These are phyloP conservation scores for Calamus simplicifolius DNA, from an alignment of 176 grass and related monocot species.

Conservation along the genomic window DNA sequence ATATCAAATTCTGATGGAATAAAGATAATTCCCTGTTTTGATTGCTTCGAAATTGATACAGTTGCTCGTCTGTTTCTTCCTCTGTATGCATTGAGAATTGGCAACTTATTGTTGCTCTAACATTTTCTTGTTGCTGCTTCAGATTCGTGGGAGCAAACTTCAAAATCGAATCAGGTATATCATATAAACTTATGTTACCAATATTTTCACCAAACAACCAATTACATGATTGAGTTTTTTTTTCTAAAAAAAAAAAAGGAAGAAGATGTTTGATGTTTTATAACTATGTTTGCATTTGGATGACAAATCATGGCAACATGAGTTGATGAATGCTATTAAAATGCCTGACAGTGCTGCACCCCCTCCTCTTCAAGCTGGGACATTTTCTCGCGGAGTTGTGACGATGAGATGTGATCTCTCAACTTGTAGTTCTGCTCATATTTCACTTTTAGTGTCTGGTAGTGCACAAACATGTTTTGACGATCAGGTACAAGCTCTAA, in stretches of 20 bases:
- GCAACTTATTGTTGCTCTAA: not conserved
- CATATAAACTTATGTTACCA: too few relatives aligned
- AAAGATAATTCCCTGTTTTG: too few relatives aligned
- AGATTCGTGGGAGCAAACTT: conserved; percentile 71
- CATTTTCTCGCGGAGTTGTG: conserved; percentile 40
- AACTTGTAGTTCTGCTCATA: conserved; percentile 50
- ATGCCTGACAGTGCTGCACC: conserved; percentile 30
- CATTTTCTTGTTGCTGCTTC: conserved; percentile 2
- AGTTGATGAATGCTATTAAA: too few relatives aligned
- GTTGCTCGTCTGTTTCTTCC: conserved; percentile 10
- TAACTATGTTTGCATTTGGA: conserved; percentile 12
- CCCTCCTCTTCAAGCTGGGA: conserved; percentile 44
- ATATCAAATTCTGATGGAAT: too few relatives aligned
- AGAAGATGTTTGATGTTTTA: not conserved
- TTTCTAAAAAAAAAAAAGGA: conserved; percentile 6
- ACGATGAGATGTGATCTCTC: conserved; percentile 64
- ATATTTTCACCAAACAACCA: too few relatives aligned
- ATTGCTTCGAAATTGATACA: too few relatives aligned
- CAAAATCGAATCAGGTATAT: conserved; percentile 44
- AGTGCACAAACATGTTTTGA: conserved; percentile 54
- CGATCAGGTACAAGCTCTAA: conserved; percentile 42
- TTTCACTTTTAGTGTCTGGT: conserved; percentile 57
- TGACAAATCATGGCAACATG: too few relatives aligned
- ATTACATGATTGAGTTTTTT: conserved; percentile 11
- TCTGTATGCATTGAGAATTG: not conserved